Base-by-base conservation (phyloP, 2,329 filamentous ascomycete species). In the Mycocentrospora acerina region DNA sequence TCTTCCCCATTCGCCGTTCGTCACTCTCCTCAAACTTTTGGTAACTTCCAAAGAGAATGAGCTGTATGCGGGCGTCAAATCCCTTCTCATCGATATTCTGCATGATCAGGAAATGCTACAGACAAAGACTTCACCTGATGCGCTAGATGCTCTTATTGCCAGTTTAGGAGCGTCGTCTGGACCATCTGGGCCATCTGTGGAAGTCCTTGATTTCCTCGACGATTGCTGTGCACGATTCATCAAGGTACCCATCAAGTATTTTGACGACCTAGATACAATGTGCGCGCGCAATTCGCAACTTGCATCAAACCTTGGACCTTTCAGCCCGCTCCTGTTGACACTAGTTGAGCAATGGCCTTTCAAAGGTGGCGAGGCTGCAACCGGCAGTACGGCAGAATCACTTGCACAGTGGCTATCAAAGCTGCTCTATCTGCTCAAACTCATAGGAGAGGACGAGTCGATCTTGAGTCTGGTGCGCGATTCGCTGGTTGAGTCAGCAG, bases 331-430 rank as follows among this genome's bases (percentile, higher is more conserved):
- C 3, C 72, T 82, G 9, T 76, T 88, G 50, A 79, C 83, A 1
- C 72, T 95, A 14, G 70, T 80, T 3, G 90, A 96, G 61, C 90
- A 96, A 63, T 79, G 90, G 67, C 79, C 83, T 0, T 95, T 88
- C 55, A 63, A 62, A 35, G 71, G 58, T 13, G 54, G 57, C 2
- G 57, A 59, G 29, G 29, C 47, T 2, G 44, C 57, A 24, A 59
- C 57, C 17, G 52, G 43, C 4, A 57, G 49, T 17, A 40, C 51
- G 12, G 61, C 55, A 15, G 62, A 60, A 29, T 33, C 53, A 10
- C 38, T 69, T 26, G 57, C 64, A 2, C 57, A 65, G 13, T 69
- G 65, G 65, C 40, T 68, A 8, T 57, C 61, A 1, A 62, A 59
- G 30, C 41, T 67, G 7, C 40, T 69, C 4, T 62, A 63, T 35